phyloP scores from a whole-genome alignment of 176 grass and related monocot species.

The Pontederia paniculata region DNA sequence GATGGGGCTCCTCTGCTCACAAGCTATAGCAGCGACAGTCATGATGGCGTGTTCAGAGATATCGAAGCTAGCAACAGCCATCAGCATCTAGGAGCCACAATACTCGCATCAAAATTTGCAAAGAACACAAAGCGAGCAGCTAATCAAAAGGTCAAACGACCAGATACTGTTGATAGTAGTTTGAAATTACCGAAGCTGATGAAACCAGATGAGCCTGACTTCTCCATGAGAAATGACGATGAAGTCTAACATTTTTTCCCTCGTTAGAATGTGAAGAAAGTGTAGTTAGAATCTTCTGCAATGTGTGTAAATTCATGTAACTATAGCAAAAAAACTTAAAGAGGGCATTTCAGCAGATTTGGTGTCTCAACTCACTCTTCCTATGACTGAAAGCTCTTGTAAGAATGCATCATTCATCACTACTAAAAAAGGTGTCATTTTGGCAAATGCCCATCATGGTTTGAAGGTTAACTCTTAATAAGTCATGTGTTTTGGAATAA shows the following conservation, averaged over 20 bases:
- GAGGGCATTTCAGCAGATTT: too few species aligned
- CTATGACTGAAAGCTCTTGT: too few species aligned
- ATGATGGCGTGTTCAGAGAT: neutral
- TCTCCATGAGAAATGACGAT: slow-evolving; percentile 57
- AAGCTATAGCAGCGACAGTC: neutral
- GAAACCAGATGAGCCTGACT: slow-evolving; percentile 89
- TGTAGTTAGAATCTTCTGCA: too few species aligned
- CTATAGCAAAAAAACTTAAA: too few species aligned
- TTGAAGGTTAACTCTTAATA: too few species aligned
- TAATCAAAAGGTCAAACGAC: slow-evolving; percentile 24
- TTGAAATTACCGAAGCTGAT: slow-evolving; percentile 80
- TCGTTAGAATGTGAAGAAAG: neutral
- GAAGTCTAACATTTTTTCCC: neutral
- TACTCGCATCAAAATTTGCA: slow-evolving; percentile 80
- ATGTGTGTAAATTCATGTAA: too few species aligned
- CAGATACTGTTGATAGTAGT: slow-evolving; percentile 27
- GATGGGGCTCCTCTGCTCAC: slow-evolving; percentile 36
- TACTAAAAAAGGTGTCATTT: too few species aligned
- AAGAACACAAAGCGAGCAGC: slow-evolving; percentile 65
- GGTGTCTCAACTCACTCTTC: too few species aligned
- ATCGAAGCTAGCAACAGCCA: slow-evolving; percentile 3
- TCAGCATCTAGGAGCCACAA: slow-evolving; percentile 54
- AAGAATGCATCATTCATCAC: too few species aligned
- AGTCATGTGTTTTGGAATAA: too few species aligned
- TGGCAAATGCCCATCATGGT: too few species aligned